Evolutionary conservation across 352 stramenopile genomes (phyloP).

Genomic region (Phytophthora pisi): DNA sequence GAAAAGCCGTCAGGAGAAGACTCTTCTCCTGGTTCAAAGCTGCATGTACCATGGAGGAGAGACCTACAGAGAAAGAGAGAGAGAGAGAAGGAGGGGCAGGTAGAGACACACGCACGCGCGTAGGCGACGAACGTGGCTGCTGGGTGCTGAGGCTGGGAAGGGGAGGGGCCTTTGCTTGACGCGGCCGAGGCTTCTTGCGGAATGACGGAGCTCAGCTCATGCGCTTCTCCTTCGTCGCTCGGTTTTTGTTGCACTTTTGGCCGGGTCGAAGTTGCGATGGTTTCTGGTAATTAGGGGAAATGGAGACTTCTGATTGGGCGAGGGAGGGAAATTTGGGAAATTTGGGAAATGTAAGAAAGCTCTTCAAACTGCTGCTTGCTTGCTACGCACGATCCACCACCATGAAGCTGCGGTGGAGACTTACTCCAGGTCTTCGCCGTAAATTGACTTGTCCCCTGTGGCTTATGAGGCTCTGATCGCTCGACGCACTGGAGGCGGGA

Average conservation of each 20-base stretch:
- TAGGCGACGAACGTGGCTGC: not conserved
- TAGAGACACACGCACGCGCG: not conserved
- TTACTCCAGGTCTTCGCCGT: too few relatives aligned
- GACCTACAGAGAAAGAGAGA: slow-evolving; percentile 17
- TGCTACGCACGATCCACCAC: not conserved
- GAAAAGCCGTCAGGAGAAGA: slow-evolving; percentile 35
- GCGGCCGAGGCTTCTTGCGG: slow-evolving; percentile 14
- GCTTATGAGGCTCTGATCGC: not conserved
- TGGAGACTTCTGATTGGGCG: not conserved
- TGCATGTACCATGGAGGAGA: not conserved
- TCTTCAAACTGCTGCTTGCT: not conserved
- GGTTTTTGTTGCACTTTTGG: slow-evolving; percentile 3
- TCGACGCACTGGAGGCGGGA: not conserved
- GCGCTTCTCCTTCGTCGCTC: not conserved
- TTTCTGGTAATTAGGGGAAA: slow-evolving; percentile 1
- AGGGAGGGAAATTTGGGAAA: not conserved
- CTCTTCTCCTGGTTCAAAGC: slow-evolving; percentile 24
- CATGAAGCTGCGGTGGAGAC: not conserved
- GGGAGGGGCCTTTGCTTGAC: not conserved
- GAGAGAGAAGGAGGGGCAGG: not conserved
- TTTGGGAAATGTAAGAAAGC: not conserved
- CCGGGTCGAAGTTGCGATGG: not conserved
- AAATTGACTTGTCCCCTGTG: too few relatives aligned
- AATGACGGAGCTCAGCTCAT: not conserved
- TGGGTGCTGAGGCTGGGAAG: not conserved